These are phyloP conservation scores for Camelina hispida DNA, from an alignment of 345 rosid genomes.

Conservation along the genomic window DNA sequence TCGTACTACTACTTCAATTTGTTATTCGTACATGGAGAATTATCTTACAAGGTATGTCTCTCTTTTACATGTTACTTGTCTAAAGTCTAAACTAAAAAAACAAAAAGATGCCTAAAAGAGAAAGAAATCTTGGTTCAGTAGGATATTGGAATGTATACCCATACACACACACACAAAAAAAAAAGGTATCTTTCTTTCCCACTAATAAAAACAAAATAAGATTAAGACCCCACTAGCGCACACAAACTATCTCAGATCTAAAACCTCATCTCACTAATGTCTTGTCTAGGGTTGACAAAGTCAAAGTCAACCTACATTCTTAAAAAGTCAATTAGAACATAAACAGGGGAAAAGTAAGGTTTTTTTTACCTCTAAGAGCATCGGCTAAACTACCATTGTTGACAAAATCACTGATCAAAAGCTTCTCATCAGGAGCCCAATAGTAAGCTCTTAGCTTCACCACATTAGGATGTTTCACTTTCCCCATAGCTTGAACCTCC, in stretches of 20 bases:
- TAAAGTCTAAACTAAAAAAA: not conserved
- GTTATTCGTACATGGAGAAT: not conserved
- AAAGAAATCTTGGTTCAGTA: not conserved
- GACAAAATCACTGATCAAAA: conserved; percentile 85
- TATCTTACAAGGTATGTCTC: conserved; percentile 6
- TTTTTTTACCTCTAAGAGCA: conserved; percentile 71
- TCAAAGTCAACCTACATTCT: conserved; percentile 28
- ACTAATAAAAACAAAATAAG: conserved; percentile 10
- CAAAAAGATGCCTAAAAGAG: conserved; percentile 32
- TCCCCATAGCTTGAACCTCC: conserved; percentile 91
- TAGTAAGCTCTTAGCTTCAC: conserved; percentile 94
- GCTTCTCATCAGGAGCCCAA: conserved; percentile 99
- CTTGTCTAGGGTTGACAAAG: conserved; percentile 22
- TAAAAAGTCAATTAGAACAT: not conserved
- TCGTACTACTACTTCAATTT: conserved; percentile 5
- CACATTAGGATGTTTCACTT: conserved; percentile 91
- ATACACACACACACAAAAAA: too few species aligned
- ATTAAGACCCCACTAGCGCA: conserved; percentile 27
- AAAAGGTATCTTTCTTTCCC: conserved; percentile 8
- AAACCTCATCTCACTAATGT: conserved; percentile 16
- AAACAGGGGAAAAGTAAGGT: not conserved
- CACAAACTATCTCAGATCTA: conserved; percentile 30
- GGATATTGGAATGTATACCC: too few species aligned
- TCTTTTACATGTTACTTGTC: not conserved
- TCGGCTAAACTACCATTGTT: conserved; percentile 86